These are phyloP conservation scores for Calonectria pteridis DNA, from an alignment of 2,329 filamentous ascomycete species.

Conservation along the genomic window DNA sequence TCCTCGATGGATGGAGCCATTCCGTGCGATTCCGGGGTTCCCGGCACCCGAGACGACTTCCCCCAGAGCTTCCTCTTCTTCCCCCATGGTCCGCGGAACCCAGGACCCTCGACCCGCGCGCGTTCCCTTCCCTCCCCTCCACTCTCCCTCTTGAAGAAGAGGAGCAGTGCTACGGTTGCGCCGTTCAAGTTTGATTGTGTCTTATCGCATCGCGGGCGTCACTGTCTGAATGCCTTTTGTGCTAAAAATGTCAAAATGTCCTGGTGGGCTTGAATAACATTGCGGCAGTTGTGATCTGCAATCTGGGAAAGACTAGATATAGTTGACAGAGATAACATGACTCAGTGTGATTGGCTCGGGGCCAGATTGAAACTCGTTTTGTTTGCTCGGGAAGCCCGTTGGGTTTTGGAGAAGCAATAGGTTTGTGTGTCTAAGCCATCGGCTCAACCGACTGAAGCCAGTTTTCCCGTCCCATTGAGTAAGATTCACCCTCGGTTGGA, in stretches of 20 bases:
- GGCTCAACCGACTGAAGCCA: not conserved
- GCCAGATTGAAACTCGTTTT: not conserved
- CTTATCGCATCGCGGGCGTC: conserved; percentile 1
- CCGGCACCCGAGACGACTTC: not conserved
- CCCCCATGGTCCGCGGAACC: not conserved
- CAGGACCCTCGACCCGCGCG: not conserved
- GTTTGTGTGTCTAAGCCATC: not conserved
- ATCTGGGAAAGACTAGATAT: not conserved
- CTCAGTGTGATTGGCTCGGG: not conserved
- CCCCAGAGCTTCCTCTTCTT: not conserved
- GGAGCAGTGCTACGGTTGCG: not conserved
- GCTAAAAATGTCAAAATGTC: not conserved
- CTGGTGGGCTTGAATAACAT: not conserved
- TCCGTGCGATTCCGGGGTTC: not conserved
- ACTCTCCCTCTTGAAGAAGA: too few relatives aligned
- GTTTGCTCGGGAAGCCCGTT: not conserved
- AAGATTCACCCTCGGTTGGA: not conserved
- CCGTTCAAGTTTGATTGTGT: not conserved
- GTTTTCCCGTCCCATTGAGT: not conserved
- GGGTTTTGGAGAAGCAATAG: not conserved
- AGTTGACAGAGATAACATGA: not conserved
- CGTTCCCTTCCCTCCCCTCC: not conserved
- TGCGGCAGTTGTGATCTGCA: not conserved
- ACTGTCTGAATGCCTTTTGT: not conserved
- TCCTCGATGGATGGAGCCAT: not conserved